These are phyloP conservation scores for Xylariaceae sp. DNA, from an alignment of 2,329 filamentous ascomycete species.

Conservation along the genomic window DNA sequence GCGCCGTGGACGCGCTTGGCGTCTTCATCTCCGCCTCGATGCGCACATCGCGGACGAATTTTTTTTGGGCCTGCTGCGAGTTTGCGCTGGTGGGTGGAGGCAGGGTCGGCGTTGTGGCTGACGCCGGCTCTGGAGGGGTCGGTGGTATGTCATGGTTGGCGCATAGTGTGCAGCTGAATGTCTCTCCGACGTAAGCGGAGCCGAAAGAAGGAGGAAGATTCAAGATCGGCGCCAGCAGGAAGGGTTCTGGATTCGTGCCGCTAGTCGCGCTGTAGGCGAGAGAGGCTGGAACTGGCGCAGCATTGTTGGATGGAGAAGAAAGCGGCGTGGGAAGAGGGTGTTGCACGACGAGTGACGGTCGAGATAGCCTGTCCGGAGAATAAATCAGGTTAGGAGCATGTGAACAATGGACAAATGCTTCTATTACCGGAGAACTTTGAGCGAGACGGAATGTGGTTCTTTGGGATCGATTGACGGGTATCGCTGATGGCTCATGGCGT, in stretches of 20 bases:
- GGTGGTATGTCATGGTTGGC: conserved; percentile 79
- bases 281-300: conserved; percentile 64
- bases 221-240: conserved; percentile 68
- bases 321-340: conserved; percentile 62
- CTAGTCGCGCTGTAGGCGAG: conserved; percentile 67
- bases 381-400: conserved; percentile 4
- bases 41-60: conserved; percentile 72
- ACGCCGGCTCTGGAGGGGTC: conserved; percentile 4
- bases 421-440: conserved; percentile 73
- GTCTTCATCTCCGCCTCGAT: conserved; percentile 97
- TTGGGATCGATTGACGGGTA: conserved; percentile 66
- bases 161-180: conserved; percentile 91
- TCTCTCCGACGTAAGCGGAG: conserved; percentile 93
- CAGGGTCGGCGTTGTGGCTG: conserved; percentile 5
- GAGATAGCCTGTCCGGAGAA: conserved; percentile 69
- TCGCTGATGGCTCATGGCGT: conserved; percentile 62
- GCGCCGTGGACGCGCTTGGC: conserved; percentile 64
- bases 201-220: conserved; percentile 91
- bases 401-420: neutral
- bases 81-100: conserved; percentile 25
- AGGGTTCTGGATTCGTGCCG: conserved; percentile 58
- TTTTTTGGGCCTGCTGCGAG: conserved; percentile 44
- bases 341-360: conserved; percentile 76
- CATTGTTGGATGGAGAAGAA: conserved; percentile 47
- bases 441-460: conserved; percentile 78